Evolutionary conservation across 805 yeast genomes (phyloP).

Genomic region (Pichia membranifaciens): DNA sequence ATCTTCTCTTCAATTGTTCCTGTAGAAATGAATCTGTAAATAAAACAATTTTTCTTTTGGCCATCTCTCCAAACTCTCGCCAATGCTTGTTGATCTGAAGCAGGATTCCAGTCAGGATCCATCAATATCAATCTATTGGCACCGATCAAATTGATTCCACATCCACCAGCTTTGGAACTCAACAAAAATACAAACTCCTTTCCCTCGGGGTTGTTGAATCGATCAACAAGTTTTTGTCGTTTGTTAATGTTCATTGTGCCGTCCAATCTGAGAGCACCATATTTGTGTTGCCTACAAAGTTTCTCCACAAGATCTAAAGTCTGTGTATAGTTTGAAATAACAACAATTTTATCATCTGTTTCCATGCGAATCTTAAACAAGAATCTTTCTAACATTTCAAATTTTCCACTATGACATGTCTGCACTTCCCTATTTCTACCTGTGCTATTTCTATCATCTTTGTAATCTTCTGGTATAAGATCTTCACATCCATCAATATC

Average conservation of each 20-base stretch:
- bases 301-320: slow-evolving; percentile 86
- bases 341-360: slow-evolving; percentile 90
- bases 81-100: slow-evolving; percentile 94
- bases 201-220: slow-evolving; percentile 81
- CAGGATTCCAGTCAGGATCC: slow-evolving; percentile 98
- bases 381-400: slow-evolving; percentile 78
- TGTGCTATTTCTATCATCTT: slow-evolving; percentile 34
- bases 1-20: slow-evolving; percentile 97
- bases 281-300: slow-evolving; percentile 69
- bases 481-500: slow-evolving; percentile 68
- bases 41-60: slow-evolving; percentile 93
- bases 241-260: slow-evolving; percentile 91
- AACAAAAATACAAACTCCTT: slow-evolving; percentile 82
- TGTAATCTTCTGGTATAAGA: slow-evolving; percentile 72
- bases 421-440: slow-evolving; percentile 71
- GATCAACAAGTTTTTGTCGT: slow-evolving; percentile 87
- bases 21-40: slow-evolving; percentile 87
- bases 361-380: slow-evolving; percentile 67
- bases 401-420: slow-evolving; percentile 82
- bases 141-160: slow-evolving; percentile 95
- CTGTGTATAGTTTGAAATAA: slow-evolving; percentile 91
- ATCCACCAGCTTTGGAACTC: slow-evolving; percentile 97
- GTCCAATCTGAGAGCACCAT: slow-evolving; percentile 78
- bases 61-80: slow-evolving; percentile 99
- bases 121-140: slow-evolving; percentile 84